Conservation (phyloP, 257 asterid genomes). For the Petunia axillaris region DNA sequence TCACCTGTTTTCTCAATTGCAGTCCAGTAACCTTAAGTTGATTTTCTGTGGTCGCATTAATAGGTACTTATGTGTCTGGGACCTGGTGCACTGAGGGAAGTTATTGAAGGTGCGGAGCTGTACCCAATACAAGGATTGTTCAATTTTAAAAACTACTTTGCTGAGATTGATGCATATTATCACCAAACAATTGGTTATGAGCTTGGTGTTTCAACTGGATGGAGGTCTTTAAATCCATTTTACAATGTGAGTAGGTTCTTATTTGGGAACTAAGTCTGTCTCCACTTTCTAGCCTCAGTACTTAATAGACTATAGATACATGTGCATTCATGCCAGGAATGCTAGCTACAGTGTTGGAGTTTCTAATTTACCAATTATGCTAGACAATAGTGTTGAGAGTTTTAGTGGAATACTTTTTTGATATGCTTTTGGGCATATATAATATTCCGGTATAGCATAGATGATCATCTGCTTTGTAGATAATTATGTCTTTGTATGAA, state of each 20-base stretch:
- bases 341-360: not conserved
- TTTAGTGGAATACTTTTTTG: not conserved
- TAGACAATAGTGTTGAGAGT: not conserved
- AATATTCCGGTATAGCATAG: slow-evolving; percentile 1
- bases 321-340: not conserved
- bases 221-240: slow-evolving; percentile 75
- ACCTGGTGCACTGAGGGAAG: slow-evolving; percentile 72
- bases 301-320: not conserved
- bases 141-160: slow-evolving; percentile 68
- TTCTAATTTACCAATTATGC: not conserved
- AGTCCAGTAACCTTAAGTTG: slow-evolving; percentile 4
- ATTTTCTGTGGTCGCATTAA: slow-evolving; percentile 24
- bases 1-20: not conserved
- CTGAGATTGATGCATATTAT: slow-evolving; percentile 83
- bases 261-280: not conserved
- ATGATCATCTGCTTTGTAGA: not conserved
- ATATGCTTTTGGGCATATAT: not conserved
- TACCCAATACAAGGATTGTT: slow-evolving; percentile 88
- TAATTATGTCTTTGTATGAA: not conserved
- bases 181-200: slow-evolving; percentile 77
- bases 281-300: slow-evolving; percentile 1
- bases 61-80: slow-evolving; percentile 96
- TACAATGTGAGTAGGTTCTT: slow-evolving; percentile 67
- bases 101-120: slow-evolving; percentile 84
- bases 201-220: slow-evolving; percentile 96